Evolutionary conservation across 371 early-diverging fungal genomes (phyloP), one percentile per base, ranked within the genome.

Genomic region (Actinomucor elegans): DNA sequence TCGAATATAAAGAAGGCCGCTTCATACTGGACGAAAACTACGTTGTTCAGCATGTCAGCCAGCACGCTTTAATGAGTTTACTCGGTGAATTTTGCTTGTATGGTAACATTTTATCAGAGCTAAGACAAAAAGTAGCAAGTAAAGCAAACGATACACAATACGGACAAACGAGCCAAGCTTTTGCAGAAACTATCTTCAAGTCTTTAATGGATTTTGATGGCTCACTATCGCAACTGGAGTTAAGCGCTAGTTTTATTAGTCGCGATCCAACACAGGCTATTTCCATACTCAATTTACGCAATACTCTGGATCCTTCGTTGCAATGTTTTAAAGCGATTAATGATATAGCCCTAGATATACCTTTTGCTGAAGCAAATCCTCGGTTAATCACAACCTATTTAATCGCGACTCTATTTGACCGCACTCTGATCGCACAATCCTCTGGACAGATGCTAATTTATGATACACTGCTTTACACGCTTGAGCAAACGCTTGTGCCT

Each of bases 91-190:
- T 76, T 31, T 65, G 66, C 37, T 21, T 40, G 0, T 54, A 45
- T 41, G 71, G 68, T 7, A 70, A 66, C 23, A 58, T 57, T 10
- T 8, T 76, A 15, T 36, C 46, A n/a, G 47, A 60, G 17, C 49
- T 70, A 12, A 61, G 73, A 26, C 27, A 52, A 6, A 26, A 48
- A 26, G 26, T 11, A 4, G 38, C 17, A n/a, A 60, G 59, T 3
- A 48, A 55, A 14, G 26, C 50, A 24, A 36, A 47, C 6, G 29
- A 48, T 17, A 36, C 21, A 1, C 24, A 46, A 23, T 67, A 62
- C 47, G 75, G 76, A 15, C 67, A 72, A 42, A 75, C 72, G 2
- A 61, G 55, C 10, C 66, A 70, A 45, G 76, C 76, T 5, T 72
- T 72, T 60, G 64, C 68, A 5, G 48, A 57, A 10, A 47, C 52